Evolutionary conservation across 2,329 filamentous ascomycete species (phyloP).

Genomic region (Diaporthe sp.): DNA sequence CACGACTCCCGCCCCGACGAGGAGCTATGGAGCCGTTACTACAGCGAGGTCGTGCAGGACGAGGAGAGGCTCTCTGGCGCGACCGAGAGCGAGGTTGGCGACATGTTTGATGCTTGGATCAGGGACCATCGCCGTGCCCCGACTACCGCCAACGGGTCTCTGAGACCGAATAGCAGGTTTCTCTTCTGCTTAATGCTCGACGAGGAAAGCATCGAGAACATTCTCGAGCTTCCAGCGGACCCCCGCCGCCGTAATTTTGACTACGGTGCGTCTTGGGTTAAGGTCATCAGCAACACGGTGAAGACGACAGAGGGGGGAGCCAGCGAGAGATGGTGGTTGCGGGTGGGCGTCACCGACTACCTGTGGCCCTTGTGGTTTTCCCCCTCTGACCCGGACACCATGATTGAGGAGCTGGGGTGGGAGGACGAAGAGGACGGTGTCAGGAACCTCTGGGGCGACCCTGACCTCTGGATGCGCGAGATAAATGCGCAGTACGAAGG

Average conservation of each 20-base stretch:
- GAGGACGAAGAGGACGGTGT: not conserved
- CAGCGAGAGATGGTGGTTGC: not conserved
- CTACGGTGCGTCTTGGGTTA: not conserved
- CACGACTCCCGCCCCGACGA: not conserved
- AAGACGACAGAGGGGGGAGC: not conserved
- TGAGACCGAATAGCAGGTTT: not conserved
- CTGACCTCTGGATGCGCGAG: not conserved
- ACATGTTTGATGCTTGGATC: slow-evolving; percentile 1
- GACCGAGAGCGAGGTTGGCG: not conserved
- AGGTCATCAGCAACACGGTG: not conserved
- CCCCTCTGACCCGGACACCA: not conserved
- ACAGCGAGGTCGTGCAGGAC: not conserved
- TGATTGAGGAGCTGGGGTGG: not conserved
- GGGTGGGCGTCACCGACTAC: not conserved
- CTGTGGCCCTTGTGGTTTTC: not conserved
- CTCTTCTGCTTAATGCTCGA: not conserved
- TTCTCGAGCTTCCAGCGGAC: not conserved
- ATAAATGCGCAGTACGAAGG: not conserved
- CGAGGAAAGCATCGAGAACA: not conserved
- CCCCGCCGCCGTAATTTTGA: not conserved
- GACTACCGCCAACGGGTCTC: not conserved
- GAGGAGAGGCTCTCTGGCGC: not conserved
- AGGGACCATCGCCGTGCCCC: not conserved
- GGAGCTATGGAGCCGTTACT: not conserved
- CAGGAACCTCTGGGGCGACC: not conserved